Evolutionary conservation across 371 early-diverging fungal genomes (phyloP), one percentile per base, ranked within the genome.

Genomic region (Encephalitozoon hellem): DNA sequence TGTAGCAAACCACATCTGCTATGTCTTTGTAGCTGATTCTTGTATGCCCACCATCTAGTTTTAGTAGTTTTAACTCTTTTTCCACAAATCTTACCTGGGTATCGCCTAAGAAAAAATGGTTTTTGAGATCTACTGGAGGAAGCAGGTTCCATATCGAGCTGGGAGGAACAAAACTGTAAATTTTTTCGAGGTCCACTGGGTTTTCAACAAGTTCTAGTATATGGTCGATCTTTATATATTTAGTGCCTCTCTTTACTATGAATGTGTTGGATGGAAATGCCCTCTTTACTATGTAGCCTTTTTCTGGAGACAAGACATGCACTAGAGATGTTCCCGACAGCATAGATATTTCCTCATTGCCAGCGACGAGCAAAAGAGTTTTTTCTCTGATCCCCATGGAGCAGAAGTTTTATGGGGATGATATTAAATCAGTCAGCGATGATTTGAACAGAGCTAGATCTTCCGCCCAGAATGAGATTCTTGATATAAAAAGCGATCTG

Each of bases 151-250:
- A 59, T 59, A 32, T n/a, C 4, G 59, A 59, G 34, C 59, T 34
- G n/a, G 38, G 28, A 15, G 59, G 59, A 59, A 59, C 5, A n/a
- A n/a, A 18, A 11, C 5, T 8, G 11, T 30, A 34, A n/a, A 59
- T 59, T 34, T 59, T 28, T 1, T 59, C 28, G 5, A 59, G 59
- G 15, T 67, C 67, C 8, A 30, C 15, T 18, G 34, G 18, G 21
- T 47, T 67, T 28, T 67, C 67, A 30, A 67, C 67, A 28, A 67
- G 49, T 6, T 67, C 67, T 0, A 67, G 67, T 25, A 67, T 15
- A n/a, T 30, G 4, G 18, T 67, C 39, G 28, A 41, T 42, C 42
- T 45, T n/a, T 47, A 18, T 47, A 18, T 47, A 47, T 15, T n/a
- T 28, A 6, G 9, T 39, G 1, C 67, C 67, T 21, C 18, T 67